These are phyloP conservation scores for Beta lomatogona DNA, from an alignment of 179 eudicot genomes.

Conservation along the genomic window DNA sequence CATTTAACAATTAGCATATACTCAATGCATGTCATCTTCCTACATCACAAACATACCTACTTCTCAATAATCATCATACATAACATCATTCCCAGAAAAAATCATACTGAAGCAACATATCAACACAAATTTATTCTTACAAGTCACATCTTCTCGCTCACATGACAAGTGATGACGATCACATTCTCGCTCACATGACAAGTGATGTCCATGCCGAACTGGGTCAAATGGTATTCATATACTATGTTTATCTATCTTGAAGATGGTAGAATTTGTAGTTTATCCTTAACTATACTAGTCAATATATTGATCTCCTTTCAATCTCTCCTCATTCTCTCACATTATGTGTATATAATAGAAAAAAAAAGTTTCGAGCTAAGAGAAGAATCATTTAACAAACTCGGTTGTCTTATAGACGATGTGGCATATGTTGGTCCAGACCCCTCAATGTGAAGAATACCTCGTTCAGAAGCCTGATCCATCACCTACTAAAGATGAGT, in stretches of 20 bases:
- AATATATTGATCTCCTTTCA: neutral
- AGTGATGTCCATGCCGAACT: neutral
- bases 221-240: neutral
- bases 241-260: neutral
- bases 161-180: neutral
- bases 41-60: conserved; percentile 33
- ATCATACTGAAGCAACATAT: neutral
- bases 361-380: neutral
- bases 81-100: neutral
- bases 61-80: neutral
- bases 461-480: conserved; percentile 70
- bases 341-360: neutral
- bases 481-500: conserved; percentile 65
- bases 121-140: too few species aligned
- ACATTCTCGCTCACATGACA: neutral
- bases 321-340: neutral
- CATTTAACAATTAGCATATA: conserved; percentile 69
- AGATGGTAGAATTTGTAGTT: neutral
- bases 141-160: neutral
- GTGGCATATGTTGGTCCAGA: conserved; percentile 98
- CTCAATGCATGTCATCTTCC: conserved; percentile 90
- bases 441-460: conserved; percentile 77
- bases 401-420: conserved; percentile 63
- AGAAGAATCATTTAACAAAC: conserved; percentile 4
- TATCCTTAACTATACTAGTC: neutral